Conservation (phyloP, 352 stramenopile species). For the Pythium oligandrum region DNA sequence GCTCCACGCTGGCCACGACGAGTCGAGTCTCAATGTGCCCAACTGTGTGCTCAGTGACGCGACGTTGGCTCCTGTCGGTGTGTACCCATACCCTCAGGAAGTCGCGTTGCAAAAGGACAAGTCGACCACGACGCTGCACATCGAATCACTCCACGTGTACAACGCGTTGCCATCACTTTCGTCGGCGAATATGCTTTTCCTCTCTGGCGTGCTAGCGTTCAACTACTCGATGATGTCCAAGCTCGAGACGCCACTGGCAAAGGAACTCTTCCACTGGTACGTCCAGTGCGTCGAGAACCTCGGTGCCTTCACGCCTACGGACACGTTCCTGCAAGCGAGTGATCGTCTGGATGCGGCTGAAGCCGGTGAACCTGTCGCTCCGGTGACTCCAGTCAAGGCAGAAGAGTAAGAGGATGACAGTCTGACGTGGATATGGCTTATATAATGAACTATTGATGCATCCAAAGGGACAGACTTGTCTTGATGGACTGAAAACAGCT, state of each 20-base stretch:
- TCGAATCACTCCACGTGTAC: conserved; percentile 52
- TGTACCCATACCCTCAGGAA: conserved; percentile 21
- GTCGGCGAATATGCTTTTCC: conserved; percentile 44
- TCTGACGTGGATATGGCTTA: too few species aligned
- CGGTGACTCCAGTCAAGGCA: too few species aligned
- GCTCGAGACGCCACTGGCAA: conserved; percentile 24
- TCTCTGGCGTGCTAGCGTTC: conserved; percentile 44
- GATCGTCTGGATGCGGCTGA: conserved; percentile 6
- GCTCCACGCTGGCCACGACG: conserved; percentile 32
- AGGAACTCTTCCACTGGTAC: conserved; percentile 47
- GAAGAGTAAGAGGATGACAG: too few species aligned
- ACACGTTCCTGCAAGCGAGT: conserved; percentile 38
- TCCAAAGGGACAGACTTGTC: too few species aligned
- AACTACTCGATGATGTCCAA: conserved; percentile 69
- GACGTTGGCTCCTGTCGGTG: conserved; percentile 26
- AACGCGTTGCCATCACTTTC: conserved; percentile 49
- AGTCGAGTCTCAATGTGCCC: conserved; percentile 27
- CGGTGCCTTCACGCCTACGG: conserved; percentile 25
- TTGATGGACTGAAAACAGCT: too few species aligned
- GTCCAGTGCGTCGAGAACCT: conserved; percentile 46
- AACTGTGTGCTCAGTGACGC: conserved; percentile 46
- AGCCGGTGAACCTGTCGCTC: background rate
- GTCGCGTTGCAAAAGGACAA: conserved; percentile 9
- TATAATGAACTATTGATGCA: too few species aligned
- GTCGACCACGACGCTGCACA: conserved; percentile 17